Evolutionary conservation across 805 yeast species (phyloP), one percentile per base, ranked within the genome.

Genomic region (Cyberlindnera euphorbiiphila): DNA sequence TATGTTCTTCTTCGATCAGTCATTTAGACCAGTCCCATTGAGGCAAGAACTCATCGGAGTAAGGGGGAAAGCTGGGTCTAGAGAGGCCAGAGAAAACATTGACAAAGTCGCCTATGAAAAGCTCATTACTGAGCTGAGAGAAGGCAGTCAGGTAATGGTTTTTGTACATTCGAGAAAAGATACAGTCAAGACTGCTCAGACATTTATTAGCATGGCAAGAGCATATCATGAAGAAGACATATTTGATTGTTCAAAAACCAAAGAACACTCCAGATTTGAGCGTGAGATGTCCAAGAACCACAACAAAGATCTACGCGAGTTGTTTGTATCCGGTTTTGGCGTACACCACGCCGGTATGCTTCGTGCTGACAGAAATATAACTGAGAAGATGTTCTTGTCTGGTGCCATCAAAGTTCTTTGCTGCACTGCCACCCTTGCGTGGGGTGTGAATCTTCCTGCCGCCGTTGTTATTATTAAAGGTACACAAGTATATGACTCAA

Each of bases 361-460:
- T 19, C 70, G 98, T 46, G 65, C 88, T 1, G 99, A 93, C 54
- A 74, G 99, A 54, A 89, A 88, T 53, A 56, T 88, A 36, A 82
- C 94, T 0, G 98, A 94, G 53, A 81, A 80, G 54, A 74, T 91
- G 82, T 93, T 93, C 57, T 68, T 80, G 21, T 66, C 70, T 21
- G 98, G 98, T 28, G 84, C 88, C 0, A 82, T 93, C 45, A 85
- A 81, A 42, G 98, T 93, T 0, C 65, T 93, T 13, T 84, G 95
- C 53, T 88, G 96, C 71, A 93, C 99, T 3, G 95, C 98, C 0
- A 93, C 99, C 0, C 73, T 93, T 41, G 99, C 99, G 0, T 93
- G 99, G 99, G 99, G 99, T 74, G 98, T 93, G 14, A 93, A 93
- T 56, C 68, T 93, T 42, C 98, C 99, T 2, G 98, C 98, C 6